Percentiles rank a stretch among this genome's conserved stretches.
phyloP scores from a whole-genome alignment of 805 yeast species.

The Kurtzmaniella fragi region DNA sequence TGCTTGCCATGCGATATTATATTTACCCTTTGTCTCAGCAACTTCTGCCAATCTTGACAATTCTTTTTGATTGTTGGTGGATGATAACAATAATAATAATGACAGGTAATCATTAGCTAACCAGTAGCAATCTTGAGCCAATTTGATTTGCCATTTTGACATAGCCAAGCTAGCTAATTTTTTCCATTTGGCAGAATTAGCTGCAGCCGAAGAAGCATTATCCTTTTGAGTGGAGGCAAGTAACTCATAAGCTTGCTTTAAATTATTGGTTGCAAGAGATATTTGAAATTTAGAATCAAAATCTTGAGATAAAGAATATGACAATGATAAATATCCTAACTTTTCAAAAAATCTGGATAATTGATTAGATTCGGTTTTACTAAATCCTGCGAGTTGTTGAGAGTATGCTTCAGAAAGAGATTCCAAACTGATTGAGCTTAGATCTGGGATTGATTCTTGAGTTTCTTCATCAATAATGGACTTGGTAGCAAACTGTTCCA shows the following conservation, averaged over 20 bases:
- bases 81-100: conserved; percentile 73
- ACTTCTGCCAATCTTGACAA: conserved; percentile 58
- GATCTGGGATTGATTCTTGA: conserved; percentile 35
- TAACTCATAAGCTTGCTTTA: conserved; percentile 61
- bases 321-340: conserved; percentile 82
- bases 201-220: conserved; percentile 43
- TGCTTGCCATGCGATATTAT: conserved; percentile 87
- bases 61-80: conserved; percentile 64
- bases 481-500: conserved; percentile 53
- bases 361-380: conserved; percentile 63
- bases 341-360: conserved; percentile 91
- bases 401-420: conserved; percentile 50
- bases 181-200: conserved; percentile 67
- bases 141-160: conserved; percentile 67
- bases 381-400: conserved; percentile 50
- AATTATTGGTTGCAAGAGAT: conserved; percentile 71
- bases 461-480: conserved; percentile 29
- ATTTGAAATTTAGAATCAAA: conserved; percentile 88
- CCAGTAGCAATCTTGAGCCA: conserved; percentile 77
- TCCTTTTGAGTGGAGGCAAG: conserved; percentile 29
- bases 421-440: conserved; percentile 44
- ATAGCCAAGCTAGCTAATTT: conserved; percentile 85
- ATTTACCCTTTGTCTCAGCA: conserved; percentile 72
- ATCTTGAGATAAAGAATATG: conserved; percentile 78
- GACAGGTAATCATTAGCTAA: conserved; percentile 80